Evolutionary conservation across 2,329 filamentous ascomycete genomes (phyloP), one percentile per base, ranked within the genome.

Genomic region (Nemania abortiva): DNA sequence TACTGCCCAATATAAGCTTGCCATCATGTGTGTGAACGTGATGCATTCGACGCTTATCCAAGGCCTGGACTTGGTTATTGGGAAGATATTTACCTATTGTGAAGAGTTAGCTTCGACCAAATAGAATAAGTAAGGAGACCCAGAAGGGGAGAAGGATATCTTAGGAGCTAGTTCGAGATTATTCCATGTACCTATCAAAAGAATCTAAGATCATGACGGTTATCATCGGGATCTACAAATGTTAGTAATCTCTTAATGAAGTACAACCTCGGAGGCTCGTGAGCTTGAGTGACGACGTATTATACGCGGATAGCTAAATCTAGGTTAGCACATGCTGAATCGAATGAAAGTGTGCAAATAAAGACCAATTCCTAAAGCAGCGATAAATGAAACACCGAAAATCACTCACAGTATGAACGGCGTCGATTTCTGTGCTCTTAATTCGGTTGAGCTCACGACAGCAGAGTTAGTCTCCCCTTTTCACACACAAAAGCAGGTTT

Each of bases 161-260:
- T 37, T 37, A 37, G 34, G 34, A 11, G 34, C 34, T 27, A 27
- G 24, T 27, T 27, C 24, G 24, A 5, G 24, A 27, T 27, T 27
- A 27, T 37, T 37, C 34, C 11, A 37, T 6, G 11, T 37, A 37
- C 34, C 34, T 37, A 37, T 37, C 3, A 9, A 11, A 72, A 72
- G 0, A 64, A 67, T 3, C 67, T 20, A 5, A 67, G 34, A 24
- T 72, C 70, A 20, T 65, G 62, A 15, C 68, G 31, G 13, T 72
- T 70, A 29, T 72, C 70, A 24, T 72, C 70, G 5, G 67, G 70
- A 47, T 70, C 22, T 37, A 37, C 34, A 37, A 37, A 7, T 9
- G 34, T 37, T 37, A 37, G 22, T 52, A 52, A 37, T 37, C 11
- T 11, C 11, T 7, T 37, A 37, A 11, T 37, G 11, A 37, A 37